These are phyloP conservation scores for Gossypium trilobum DNA, from an alignment of 441 rosid genomes.

Conservation along the genomic window DNA sequence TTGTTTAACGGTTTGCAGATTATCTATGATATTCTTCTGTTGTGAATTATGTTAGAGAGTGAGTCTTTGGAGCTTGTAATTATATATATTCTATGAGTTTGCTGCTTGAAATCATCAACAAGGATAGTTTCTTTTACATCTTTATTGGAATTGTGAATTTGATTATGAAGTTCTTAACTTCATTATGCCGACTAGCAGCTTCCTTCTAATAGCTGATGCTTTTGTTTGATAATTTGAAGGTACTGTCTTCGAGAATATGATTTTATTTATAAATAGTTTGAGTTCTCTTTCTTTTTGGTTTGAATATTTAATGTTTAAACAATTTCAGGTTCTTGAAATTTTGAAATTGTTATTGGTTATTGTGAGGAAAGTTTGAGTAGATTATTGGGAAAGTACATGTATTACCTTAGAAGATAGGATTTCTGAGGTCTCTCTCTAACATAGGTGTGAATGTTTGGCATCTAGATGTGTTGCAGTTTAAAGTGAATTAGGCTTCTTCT, in stretches of 20 bases:
- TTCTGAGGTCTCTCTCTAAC: background rate
- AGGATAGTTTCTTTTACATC: background rate
- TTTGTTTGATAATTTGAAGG: background rate
- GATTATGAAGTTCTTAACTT: background rate
- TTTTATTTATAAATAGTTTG: background rate
- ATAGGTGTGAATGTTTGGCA: background rate
- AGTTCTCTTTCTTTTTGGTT: background rate
- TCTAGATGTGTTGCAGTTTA: background rate
- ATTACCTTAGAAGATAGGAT: background rate
- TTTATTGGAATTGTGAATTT: background rate
- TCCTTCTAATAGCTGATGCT: background rate
- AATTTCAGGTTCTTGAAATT: background rate
- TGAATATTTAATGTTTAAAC: background rate
- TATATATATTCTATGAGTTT: background rate
- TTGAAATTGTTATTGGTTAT: background rate
- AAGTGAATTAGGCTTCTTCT: conserved; percentile 4
- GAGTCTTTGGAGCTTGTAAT: background rate
- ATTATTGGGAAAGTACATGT: background rate
- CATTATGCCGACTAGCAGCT: background rate
- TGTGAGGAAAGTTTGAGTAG: conserved; percentile 1
- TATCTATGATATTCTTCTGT: background rate
- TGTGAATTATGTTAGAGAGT: conserved; percentile 3
- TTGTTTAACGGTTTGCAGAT: background rate
- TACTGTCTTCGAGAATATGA: background rate
- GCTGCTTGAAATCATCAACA: background rate